Evolutionary conservation across 352 stramenopile genomes (phyloP).

Genomic region (Phytophthora pinifolia): DNA sequence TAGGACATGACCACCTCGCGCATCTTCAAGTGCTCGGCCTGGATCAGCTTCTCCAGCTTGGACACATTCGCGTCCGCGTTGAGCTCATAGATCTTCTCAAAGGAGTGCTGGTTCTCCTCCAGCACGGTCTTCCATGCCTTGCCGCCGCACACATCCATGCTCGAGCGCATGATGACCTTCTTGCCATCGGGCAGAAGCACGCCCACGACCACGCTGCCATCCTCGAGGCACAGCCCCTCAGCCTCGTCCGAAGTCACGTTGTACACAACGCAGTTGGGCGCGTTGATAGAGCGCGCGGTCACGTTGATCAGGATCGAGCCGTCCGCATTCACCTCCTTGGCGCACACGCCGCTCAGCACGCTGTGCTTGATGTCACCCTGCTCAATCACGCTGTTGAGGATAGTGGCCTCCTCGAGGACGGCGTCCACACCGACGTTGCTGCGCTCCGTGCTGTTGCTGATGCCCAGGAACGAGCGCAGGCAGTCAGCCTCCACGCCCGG

Average conservation of each 20-base stretch:
- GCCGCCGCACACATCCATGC: constrained; percentile 92
- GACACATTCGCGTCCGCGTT: constrained; percentile 89
- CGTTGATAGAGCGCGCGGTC: constrained; percentile 95
- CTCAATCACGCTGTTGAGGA: constrained; percentile 82
- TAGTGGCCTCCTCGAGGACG: constrained; percentile 60
- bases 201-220: constrained; percentile 94
- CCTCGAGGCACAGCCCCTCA: constrained; percentile 90
- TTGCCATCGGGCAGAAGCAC: constrained; percentile 92
- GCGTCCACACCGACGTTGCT: constrained; percentile 67
- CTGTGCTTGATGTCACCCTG: constrained; percentile 66
- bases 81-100: constrained; percentile 95
- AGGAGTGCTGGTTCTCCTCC: constrained; percentile 92
- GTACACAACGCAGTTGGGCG: constrained; percentile 95
- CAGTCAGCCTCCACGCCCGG: constrained; percentile 77
- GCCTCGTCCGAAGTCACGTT: constrained; percentile 94
- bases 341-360: constrained; percentile 91
- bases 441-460: constrained; percentile 75
- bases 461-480: constrained; percentile 77
- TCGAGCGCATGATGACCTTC: constrained; percentile 92
- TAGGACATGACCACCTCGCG: constrained; percentile 72
- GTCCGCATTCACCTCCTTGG: constrained; percentile 90
- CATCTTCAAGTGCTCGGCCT: constrained; percentile 79
- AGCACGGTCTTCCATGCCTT: constrained; percentile 94
- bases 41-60: constrained; percentile 85
- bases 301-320: constrained; percentile 98